Evolutionary conservation across 352 stramenopile genomes (phyloP).

Genomic region (Aphanomyces cochlioides): DNA sequence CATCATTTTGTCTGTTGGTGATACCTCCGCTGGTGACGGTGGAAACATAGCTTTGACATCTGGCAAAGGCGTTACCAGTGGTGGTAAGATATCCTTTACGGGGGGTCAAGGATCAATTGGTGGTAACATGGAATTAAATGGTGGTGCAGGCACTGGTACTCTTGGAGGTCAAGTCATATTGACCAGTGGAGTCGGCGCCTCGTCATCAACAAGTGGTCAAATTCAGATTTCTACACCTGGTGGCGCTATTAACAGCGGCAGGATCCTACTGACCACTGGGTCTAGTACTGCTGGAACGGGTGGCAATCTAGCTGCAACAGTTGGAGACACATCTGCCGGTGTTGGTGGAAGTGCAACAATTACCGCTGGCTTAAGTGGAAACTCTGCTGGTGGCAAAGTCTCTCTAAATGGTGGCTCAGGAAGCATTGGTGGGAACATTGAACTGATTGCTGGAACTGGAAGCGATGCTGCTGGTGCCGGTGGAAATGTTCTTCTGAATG

Average conservation of each 20-base stretch:
- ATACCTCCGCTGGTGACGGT: constrained; percentile 6
- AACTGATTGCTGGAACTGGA: constrained; percentile 14
- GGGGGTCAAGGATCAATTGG: constrained; percentile 12
- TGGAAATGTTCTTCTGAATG: not conserved
- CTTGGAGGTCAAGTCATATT: constrained; percentile 14
- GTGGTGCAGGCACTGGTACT: not conserved
- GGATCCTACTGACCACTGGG: constrained; percentile 2
- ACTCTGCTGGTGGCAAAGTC: constrained; percentile 9
- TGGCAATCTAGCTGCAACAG: not conserved
- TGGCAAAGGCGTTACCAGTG: constrained; percentile 7
- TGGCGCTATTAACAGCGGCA: constrained; percentile 16
- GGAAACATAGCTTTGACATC: constrained; percentile 1
- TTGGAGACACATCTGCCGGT: constrained; percentile 5
- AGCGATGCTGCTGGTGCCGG: constrained; percentile 20
- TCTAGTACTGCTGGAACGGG: constrained; percentile 13
- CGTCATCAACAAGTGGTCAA: constrained; percentile 27
- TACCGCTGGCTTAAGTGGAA: constrained; percentile 7
- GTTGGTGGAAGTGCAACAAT: constrained; percentile 10
- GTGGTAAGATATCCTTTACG: constrained; percentile 8
- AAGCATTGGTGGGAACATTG: constrained; percentile 11
- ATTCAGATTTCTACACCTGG: constrained; percentile 22
- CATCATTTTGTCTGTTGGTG: constrained; percentile 3
- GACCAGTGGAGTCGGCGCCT: constrained; percentile 13
- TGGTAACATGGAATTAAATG: constrained; percentile 5
- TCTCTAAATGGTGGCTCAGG: constrained; percentile 6